Evolutionary conservation across 805 yeast species (phyloP).

Genomic region (Yarrowia hollandica): DNA sequence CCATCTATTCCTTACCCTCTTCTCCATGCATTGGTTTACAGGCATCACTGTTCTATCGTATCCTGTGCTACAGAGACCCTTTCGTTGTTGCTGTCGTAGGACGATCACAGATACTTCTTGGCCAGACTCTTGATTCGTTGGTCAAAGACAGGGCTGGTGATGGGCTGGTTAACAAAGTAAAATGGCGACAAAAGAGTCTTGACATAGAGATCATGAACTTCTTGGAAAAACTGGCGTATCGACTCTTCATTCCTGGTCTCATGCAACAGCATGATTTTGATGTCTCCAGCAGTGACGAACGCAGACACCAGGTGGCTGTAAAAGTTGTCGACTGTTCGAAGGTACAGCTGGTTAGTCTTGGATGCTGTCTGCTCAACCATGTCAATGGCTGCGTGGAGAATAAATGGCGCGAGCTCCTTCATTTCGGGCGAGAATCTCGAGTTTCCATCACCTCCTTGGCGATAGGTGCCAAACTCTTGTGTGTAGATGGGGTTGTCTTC

Average conservation of each 20-base stretch:
- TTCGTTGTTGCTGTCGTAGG: neutral
- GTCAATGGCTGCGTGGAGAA: conserved; percentile 85
- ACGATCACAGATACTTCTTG: conserved; percentile 63
- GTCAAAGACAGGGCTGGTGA: conserved; percentile 74
- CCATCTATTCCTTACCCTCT: neutral
- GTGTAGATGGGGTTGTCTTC: conserved; percentile 85
- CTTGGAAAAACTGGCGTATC: conserved; percentile 79
- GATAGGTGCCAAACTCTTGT: conserved; percentile 75
- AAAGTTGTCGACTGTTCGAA: conserved; percentile 81
- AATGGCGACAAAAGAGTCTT: conserved; percentile 86
- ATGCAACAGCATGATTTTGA: conserved; percentile 73
- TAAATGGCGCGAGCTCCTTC: conserved; percentile 80
- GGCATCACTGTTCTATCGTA: neutral
- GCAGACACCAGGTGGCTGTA: conserved; percentile 82
- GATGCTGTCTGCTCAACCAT: conserved; percentile 90
- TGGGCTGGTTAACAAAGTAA: conserved; percentile 72
- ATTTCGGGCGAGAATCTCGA: conserved; percentile 61
- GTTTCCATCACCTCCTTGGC: conserved; percentile 63
- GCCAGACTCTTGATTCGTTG: conserved; percentile 68
- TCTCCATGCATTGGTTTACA: neutral
- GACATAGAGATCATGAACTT: conserved; percentile 82
- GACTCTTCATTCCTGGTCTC: conserved; percentile 66
- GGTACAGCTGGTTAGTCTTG: conserved; percentile 62
- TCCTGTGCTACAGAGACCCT: too few species aligned
- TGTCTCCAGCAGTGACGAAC: conserved; percentile 79